Evolutionary conservation across 2,329 filamentous ascomycete genomes (phyloP).

Genomic region (Pseudocercospora ulei): DNA sequence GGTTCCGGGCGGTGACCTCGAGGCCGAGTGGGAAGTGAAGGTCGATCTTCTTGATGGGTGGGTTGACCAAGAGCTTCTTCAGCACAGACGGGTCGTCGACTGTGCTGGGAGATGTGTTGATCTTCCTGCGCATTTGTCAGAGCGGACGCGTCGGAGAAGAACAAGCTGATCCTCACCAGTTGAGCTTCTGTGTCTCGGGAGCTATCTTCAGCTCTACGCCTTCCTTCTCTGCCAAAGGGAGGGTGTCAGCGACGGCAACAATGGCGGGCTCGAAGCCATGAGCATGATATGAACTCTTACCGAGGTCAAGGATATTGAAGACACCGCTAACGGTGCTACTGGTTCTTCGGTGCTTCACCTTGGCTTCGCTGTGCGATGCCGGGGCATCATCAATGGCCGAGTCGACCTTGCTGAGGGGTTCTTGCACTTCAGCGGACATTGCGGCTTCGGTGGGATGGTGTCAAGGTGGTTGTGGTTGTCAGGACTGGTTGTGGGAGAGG

Average conservation of each 20-base stretch:
- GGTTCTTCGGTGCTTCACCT: constrained; percentile 56
- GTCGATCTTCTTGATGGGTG: constrained; percentile 88
- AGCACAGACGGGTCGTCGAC: constrained; percentile 78
- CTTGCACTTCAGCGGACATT: constrained; percentile 46
- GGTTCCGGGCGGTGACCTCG: constrained; percentile 78
- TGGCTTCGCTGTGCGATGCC: constrained; percentile 57
- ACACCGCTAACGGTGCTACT: constrained; percentile 66
- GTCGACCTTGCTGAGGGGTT: constrained; percentile 72
- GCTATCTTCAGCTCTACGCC: constrained; percentile 63
- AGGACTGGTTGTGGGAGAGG: constrained; percentile 1
- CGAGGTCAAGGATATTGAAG: constrained; percentile 57
- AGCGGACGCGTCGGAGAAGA: not conserved
- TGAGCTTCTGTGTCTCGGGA: constrained; percentile 73
- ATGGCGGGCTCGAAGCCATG: not conserved
- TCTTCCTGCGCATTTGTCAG: constrained; percentile 57
- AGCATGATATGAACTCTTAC: constrained; percentile 10
- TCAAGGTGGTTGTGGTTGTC: constrained; percentile 2
- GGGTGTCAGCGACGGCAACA: constrained; percentile 9
- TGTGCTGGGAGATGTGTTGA: constrained; percentile 71
- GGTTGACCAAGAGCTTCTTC: constrained; percentile 68
- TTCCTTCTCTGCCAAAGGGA: constrained; percentile 54
- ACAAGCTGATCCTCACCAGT: constrained; percentile 55
- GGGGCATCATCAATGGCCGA: constrained; percentile 70
- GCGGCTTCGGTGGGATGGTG: constrained; percentile 14
- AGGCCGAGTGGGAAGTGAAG: constrained; percentile 81